Base-by-base conservation (phyloP, 23 red algal species). In the Agarophyton chilense region DNA sequence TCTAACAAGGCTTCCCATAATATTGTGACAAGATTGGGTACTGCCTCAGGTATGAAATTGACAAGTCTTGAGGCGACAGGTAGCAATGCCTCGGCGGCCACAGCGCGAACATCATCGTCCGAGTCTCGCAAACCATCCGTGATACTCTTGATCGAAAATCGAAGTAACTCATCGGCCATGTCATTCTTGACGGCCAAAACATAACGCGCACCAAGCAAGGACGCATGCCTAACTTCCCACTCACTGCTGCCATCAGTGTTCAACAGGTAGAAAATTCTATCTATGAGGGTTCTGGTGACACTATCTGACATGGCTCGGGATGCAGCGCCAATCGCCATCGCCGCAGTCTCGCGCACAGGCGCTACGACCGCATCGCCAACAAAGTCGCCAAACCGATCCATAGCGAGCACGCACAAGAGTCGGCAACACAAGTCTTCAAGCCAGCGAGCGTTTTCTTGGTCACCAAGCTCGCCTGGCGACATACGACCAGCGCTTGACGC, bases 331-430 rank as follows among this genome's bases (percentile, higher is more conserved):
- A 99, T 67, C 45, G 90, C 90, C 97, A 96, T 96, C n/a, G 93
- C 83, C 19, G 93, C 97, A 19, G 97, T 91, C 63, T 99, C 97
- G 12, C 89, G 88, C 41, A 99, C 97, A 31, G 97, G 97, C 45
- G 97, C 97, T 1, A 99, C 93, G 13, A 96, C 94, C 43, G 88
- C 81, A 43, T 95, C 91, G 24, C 88, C 93, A 24, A 93, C 94
- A 80, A 92, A 99, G 84, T 99, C 97, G 43, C 93, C 90, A 78
- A 99, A 99, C 8, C 97, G 90, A 54, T 99, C 97, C 72, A 99
- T 89, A 39, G 97, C 92, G 21, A 99, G 86, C 39, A 99, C 90
- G 43, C 93, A 93, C 26, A 95, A 26, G 32, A 99, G 24, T 1
- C 97, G 90, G 39, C 89, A 96, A 33, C 90, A 94, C 39, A 99